phyloP scores from a whole-genome alignment of 2,329 filamentous ascomycete species.

The Trichoderma sp. region DNA sequence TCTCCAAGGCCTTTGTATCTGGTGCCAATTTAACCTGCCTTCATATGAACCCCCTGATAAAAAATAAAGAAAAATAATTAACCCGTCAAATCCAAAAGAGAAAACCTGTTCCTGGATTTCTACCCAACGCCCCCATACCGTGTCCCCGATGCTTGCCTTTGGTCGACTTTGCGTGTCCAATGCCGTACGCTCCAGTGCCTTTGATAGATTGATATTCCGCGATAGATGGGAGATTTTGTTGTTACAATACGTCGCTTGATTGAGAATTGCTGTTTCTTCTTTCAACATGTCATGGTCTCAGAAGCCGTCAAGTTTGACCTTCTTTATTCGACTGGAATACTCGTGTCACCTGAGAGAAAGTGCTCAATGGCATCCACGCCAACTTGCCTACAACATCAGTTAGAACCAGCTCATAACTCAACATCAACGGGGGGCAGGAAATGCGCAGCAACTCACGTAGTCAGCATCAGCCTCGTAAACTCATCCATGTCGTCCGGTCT shows the following conservation, averaged over 20 bases:
- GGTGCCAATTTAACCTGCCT: background rate
- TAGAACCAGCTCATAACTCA: background rate
- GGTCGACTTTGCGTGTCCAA: background rate
- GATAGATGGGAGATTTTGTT: background rate
- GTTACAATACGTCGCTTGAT: background rate
- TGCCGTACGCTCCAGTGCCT: background rate
- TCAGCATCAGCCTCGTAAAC: conserved; percentile 42
- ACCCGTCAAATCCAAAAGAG: background rate
- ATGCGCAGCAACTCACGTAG: conserved; percentile 34
- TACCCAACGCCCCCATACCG: background rate
- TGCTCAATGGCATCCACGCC: conserved; percentile 40
- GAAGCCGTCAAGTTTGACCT: background rate
- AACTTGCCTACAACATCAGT: conserved; percentile 34
- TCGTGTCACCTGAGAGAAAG: conserved; percentile 37
- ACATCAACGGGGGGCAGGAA: background rate
- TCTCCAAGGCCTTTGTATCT: background rate
- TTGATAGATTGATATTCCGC: background rate
- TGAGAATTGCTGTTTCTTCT: background rate
- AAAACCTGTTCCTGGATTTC: background rate
- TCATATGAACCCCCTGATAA: background rate
- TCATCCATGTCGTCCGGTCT: conserved; percentile 42
- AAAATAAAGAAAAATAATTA: background rate
- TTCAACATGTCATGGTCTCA: background rate
- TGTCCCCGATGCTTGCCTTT: background rate
- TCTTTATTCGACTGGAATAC: conserved; percentile 22